These are phyloP conservation scores for Chloranthus sessilifolius DNA, from an alignment of 164 flowering plant genomes.

Conservation along the genomic window DNA sequence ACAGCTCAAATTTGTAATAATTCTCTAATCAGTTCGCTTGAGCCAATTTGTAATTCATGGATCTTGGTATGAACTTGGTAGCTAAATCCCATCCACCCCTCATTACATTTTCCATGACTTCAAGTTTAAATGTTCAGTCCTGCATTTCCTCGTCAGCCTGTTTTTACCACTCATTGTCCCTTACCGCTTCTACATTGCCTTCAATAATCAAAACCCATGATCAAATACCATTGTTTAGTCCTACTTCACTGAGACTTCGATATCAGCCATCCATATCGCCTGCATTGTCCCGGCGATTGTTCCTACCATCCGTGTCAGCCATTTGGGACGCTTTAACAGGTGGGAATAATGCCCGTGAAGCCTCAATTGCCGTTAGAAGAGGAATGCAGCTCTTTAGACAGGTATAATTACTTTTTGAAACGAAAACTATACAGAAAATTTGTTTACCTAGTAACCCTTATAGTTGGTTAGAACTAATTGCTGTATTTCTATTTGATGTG, in stretches of 20 bases:
- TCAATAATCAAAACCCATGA: conserved; percentile 12
- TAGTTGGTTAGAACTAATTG: too few species aligned
- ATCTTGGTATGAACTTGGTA: too few species aligned
- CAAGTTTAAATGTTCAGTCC: conserved; percentile 11
- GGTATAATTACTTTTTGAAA: conserved; percentile 29
- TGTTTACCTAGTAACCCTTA: too few species aligned
- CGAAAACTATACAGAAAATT: too few species aligned
- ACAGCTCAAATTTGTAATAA: too few species aligned
- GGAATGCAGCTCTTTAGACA: conserved; percentile 86
- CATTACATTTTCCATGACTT: conserved; percentile 16
- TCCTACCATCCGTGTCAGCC: conserved; percentile 65
- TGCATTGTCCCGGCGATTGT: conserved; percentile 36
- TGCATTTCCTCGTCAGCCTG: conserved; percentile 3
- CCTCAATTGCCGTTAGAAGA: conserved; percentile 48
- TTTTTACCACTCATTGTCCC: conserved; percentile 7
- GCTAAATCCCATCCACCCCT: too few species aligned
- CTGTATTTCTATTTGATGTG: neutral
- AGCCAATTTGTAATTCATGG: too few species aligned
- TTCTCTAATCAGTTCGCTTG: too few species aligned
- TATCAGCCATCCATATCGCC: conserved; percentile 18
- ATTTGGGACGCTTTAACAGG: conserved; percentile 83
- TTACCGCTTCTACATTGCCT: conserved; percentile 11
- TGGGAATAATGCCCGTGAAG: conserved; percentile 51
- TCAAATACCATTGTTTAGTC: conserved; percentile 12
- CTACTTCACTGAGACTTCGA: conserved; percentile 12